Percentiles rank a stretch among this genome's conserved stretches.
phyloP scores from a whole-genome alignment of 1,284 basidiomycete species.

The Papiliotrema fonsecae region DNA sequence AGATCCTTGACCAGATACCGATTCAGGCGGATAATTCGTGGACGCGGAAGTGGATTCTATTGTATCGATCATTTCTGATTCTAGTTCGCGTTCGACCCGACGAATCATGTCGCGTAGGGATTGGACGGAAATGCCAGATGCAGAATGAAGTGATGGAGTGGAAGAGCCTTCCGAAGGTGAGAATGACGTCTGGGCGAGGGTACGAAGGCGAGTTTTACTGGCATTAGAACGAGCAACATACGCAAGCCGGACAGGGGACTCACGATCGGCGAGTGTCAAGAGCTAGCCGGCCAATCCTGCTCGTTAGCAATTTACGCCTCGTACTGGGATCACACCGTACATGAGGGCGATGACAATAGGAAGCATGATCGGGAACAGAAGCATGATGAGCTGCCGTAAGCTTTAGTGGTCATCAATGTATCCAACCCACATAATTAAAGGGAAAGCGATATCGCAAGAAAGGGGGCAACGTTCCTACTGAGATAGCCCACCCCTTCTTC shows the following conservation, averaged over 20 bases:
- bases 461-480: slow-evolving; percentile 56
- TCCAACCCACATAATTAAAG: slow-evolving; percentile 60
- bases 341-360: slow-evolving; percentile 49
- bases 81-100: slow-evolving; percentile 30
- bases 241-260: no score
- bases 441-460: slow-evolving; percentile 63
- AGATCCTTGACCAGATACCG: neutral
- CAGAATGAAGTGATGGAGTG: slow-evolving; percentile 12
- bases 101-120: slow-evolving; percentile 29
- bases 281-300: slow-evolving; percentile 24
- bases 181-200: no score
- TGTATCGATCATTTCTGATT: slow-evolving; percentile 31
- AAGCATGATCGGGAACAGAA: slow-evolving; percentile 58
- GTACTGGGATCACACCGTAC: slow-evolving; percentile 9
- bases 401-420: neutral
- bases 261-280: slow-evolving; percentile 33
- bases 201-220: no score
- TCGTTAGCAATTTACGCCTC: neutral
- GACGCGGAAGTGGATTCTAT: slow-evolving; percentile 4
- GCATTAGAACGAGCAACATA: no score
- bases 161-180: no score
- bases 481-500: slow-evolving; percentile 14
- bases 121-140: slow-evolving; percentile 28
- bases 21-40: neutral
- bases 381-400: slow-evolving; percentile 54